Base-by-base conservation (phyloP, 2,329 filamentous ascomycete species). In the Rhynchosporium secalis region DNA sequence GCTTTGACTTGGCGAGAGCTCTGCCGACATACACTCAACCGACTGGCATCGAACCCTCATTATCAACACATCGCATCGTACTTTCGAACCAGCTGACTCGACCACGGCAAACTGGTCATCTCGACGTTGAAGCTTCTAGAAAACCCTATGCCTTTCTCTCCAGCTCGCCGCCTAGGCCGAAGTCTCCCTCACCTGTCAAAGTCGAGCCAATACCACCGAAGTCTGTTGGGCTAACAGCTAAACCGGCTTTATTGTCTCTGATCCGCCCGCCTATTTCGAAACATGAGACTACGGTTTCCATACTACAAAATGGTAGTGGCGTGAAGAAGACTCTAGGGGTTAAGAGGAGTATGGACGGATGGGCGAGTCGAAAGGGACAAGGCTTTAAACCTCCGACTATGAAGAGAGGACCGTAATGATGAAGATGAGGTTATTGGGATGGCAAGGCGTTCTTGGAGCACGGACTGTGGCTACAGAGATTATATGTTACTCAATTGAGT, bases 321-420 rank as follows among this genome's bases (percentile, higher is more conserved):
- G 74, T 72, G 55, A 77, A 76, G 65, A 79, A 74, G 68, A 83
- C 80, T n/a, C 65, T 83, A 60, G 82, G 82, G 1, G 75, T 81
- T 63, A 75, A 78, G 64, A 64, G 71, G 58, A 79, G 76, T 58
- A 77, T 84, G 75, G 77, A 81, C 65, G 79, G 79, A 2, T 83
- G 81, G 81, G 62, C 62, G 36, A 71, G 68, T 61, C 64, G 67
- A 47, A 69, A 68, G 43, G 65, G 64, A 20, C 63, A 69, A 43
- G 60, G 63, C 15, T 73, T 74, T 47, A 64, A 66, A 10, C 72
- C 71, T 13, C 71, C 72, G 26, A 70, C 62, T 10, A 71, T 69
- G 57, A 70, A 65, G 36, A 45, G 64, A 46, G 26, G 33, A 31
- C 46, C 52, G 6, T 41, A 51, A 60, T 43, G 26, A 31, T 31